phyloP scores from a whole-genome alignment of 176 grass and related monocot species.

The Ananas comosus region DNA sequence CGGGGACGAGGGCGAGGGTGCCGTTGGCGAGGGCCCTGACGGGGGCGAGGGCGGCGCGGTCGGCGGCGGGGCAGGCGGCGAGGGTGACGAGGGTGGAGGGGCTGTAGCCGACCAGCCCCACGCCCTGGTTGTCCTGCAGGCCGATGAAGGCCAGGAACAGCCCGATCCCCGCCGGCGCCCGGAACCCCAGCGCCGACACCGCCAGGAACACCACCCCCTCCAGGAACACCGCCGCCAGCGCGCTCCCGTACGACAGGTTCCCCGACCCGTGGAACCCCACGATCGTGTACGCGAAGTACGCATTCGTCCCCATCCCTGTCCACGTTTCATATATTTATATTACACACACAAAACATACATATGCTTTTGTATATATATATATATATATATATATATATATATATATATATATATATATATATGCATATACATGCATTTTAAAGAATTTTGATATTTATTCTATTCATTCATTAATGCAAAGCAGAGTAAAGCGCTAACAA shows the following conservation, averaged over 20 bases:
- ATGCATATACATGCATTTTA: no score
- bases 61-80: slow-evolving; percentile 49
- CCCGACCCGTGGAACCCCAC: slow-evolving; percentile 80
- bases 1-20: slow-evolving; percentile 48
- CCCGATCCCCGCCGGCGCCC: slow-evolving; percentile 63
- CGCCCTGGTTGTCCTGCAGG: slow-evolving; percentile 45
- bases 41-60: slow-evolving; percentile 53
- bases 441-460: no score
- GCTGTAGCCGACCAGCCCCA: slow-evolving; percentile 55
- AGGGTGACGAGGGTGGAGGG: slow-evolving; percentile 61
- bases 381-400: no score
- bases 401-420: no score
- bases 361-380: no score
- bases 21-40: slow-evolving; percentile 51
- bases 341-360: no score
- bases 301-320: slow-evolving; percentile 56
- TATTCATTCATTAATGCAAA: no score
- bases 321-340: no score
- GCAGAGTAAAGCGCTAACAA: no score
- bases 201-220: slow-evolving; percentile 63
- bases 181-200: slow-evolving; percentile 44
- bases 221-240: slow-evolving; percentile 67
- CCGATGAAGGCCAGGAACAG: slow-evolving; percentile 61
- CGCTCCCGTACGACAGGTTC: slow-evolving; percentile 43
- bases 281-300: slow-evolving; percentile 76